phyloP scores from a whole-genome alignment of 2,329 filamentous ascomycete species.

The Colletotrichum liaoningense region DNA sequence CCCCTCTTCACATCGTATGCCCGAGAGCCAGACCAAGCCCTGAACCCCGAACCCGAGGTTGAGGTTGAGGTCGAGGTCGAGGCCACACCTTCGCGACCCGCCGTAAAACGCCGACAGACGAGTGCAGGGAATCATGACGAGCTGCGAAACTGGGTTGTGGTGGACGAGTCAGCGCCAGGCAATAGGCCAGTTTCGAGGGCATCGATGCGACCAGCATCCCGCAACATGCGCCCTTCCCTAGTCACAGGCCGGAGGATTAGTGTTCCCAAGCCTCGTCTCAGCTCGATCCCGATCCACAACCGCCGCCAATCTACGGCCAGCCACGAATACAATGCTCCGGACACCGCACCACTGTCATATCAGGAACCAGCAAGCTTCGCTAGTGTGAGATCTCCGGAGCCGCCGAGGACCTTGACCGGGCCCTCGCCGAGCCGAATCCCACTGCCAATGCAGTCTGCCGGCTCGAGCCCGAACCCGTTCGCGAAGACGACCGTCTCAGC shows the following conservation, averaged over 20 bases:
- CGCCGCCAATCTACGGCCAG: constrained; percentile 43
- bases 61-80: constrained; percentile 50
- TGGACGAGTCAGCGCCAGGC: constrained; percentile 54
- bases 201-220: constrained; percentile 30
- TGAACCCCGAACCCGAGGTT: constrained; percentile 43
- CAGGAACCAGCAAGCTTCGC: constrained; percentile 56
- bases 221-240: constrained; percentile 43
- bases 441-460: constrained; percentile 42
- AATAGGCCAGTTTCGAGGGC: constrained; percentile 22
- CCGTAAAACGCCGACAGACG: constrained; percentile 67
- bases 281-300: constrained; percentile 45
- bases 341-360: constrained; percentile 47
- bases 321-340: constrained; percentile 42
- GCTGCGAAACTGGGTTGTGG: constrained; percentile 78
- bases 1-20: constrained; percentile 44
- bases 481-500: constrained; percentile 37
- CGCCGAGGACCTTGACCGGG: constrained; percentile 44
- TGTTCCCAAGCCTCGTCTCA: constrained; percentile 52
- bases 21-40: constrained; percentile 40
- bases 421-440: constrained; percentile 58
- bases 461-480: constrained; percentile 38
- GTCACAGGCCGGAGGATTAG: constrained; percentile 57
- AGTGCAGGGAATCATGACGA: constrained; percentile 61
- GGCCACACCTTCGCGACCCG: constrained; percentile 56
- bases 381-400: constrained; percentile 55